These are phyloP conservation scores for Inga leiocalycina DNA, from an alignment of 306 rosid species.

Conservation along the genomic window DNA sequence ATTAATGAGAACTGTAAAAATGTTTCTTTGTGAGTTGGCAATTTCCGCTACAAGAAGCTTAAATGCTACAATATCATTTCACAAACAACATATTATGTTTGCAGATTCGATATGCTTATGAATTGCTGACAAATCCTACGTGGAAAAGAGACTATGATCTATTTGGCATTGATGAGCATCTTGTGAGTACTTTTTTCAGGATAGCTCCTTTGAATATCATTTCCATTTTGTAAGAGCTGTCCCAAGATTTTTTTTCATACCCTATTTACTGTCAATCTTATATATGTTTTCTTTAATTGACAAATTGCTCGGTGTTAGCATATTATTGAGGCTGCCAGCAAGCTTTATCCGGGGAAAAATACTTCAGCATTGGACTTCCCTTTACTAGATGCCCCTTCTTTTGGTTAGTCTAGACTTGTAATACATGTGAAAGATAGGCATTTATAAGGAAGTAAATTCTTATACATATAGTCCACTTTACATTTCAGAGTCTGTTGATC, in stretches of 20 bases:
- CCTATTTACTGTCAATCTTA: slow-evolving; percentile 12
- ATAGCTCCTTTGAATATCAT: slow-evolving; percentile 5
- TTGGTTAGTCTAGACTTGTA: slow-evolving; percentile 57
- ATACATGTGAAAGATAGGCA: not conserved
- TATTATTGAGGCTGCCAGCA: slow-evolving; percentile 63
- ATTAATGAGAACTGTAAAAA: slow-evolving; percentile 6
- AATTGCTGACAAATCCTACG: slow-evolving; percentile 72
- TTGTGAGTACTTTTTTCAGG: slow-evolving; percentile 55
- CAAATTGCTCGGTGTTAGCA: slow-evolving; percentile 52
- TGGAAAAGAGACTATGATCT: slow-evolving; percentile 89
- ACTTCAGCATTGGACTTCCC: slow-evolving; percentile 65
- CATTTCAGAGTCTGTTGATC: slow-evolving; percentile 57
- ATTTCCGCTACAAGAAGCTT: slow-evolving; percentile 1
- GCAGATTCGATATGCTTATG: slow-evolving; percentile 91
- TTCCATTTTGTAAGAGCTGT: slow-evolving; percentile 19
- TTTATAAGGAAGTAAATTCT: slow-evolving; percentile 4
- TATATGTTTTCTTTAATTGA: slow-evolving; percentile 23
- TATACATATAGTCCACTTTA: slow-evolving; percentile 23
- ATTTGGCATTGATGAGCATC: slow-evolving; percentile 79
- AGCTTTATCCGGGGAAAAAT: slow-evolving; percentile 56
- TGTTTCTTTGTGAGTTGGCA: slow-evolving; percentile 18
- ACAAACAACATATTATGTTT: slow-evolving; percentile 4
- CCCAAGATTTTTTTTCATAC: not conserved
- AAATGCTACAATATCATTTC: slow-evolving; percentile 16
- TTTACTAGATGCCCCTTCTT: slow-evolving; percentile 50